These are phyloP conservation scores for Botryotinia calthae DNA, from an alignment of 2,329 filamentous ascomycete genomes.

Conservation along the genomic window DNA sequence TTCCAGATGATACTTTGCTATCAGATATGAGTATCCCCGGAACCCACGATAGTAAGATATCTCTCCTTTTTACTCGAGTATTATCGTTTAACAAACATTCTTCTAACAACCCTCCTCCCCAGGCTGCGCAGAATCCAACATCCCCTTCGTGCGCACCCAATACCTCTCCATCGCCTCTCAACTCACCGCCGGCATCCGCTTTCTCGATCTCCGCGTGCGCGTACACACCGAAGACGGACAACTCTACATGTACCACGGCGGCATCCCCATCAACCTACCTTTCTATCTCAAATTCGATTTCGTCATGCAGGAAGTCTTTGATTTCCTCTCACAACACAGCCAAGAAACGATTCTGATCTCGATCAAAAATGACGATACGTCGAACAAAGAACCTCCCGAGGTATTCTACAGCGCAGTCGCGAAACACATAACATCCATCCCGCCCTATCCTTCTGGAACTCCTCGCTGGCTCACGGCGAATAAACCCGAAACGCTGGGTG, in stretches of 20 bases:
- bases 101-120: not conserved
- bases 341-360: slow-evolving; percentile 66
- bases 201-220: slow-evolving; percentile 67
- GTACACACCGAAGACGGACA: slow-evolving; percentile 52
- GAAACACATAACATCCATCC: slow-evolving; percentile 51
- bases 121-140: slow-evolving; percentile 49
- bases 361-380: slow-evolving; percentile 63
- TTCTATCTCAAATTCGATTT: slow-evolving; percentile 59
- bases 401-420: slow-evolving; percentile 46
- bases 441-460: slow-evolving; percentile 38
- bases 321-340: slow-evolving; percentile 58
- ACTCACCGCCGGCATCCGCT: slow-evolving; percentile 68
- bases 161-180: slow-evolving; percentile 60
- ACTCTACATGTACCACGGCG: slow-evolving; percentile 67
- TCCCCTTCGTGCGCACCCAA: slow-evolving; percentile 71
- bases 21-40: slow-evolving; percentile 68
- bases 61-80: too few species aligned
- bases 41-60: slow-evolving; percentile 59
- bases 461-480: slow-evolving; percentile 60
- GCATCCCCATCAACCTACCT: slow-evolving; percentile 66
- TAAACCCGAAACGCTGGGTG: slow-evolving; percentile 58
- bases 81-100: too few species aligned
- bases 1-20: slow-evolving; percentile 56
- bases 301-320: slow-evolving; percentile 56
- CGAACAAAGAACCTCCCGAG: slow-evolving; percentile 56